Evolutionary conservation across 371 early-diverging fungal genomes (phyloP), one percentile per base, ranked within the genome.

Genomic region (Mucor indicus): DNA sequence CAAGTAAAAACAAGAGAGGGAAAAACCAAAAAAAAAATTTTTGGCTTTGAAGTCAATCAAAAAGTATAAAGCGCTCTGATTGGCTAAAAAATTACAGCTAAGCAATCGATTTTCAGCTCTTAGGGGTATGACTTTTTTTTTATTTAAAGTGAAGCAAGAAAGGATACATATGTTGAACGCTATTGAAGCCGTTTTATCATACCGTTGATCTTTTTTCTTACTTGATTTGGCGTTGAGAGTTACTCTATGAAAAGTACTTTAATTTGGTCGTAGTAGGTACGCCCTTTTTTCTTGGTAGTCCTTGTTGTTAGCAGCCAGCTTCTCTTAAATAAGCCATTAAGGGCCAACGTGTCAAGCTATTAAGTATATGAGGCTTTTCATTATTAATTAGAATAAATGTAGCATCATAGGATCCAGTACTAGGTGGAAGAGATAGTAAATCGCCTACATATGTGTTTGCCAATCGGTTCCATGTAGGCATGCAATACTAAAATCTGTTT

Each of bases 261-360:
- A 5, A 54, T 37, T 4, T 51, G 22, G 25, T 48, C 57, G 35
- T 52, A 36, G 12, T 36, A 11, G 33, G 36, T 12, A 2, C 3
- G 7, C 0, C 35, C 19, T 27, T 53, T 33, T 1, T 32, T n/a
- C n/a, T n/a, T n/a, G 66, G 38, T 17, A 70, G 25, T 33, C 54
- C 52, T 4, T 62, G 55, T 12, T n/a, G n/a, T n/a, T n/a, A n/a
- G n/a, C n/a, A n/a, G 19, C 10, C 42, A 55, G 31, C 39, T 43
- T 19, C 24, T 15, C 4, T 35, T 35, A 1, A 69, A 51, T 53
- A 78, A 2, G 76, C 72, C 24, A 78, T 42, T 9, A 78, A 29
- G 0, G 73, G 73, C 74, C 74, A 78, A 57, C 76, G 79, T 12
- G 69, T 62, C 10, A 76, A 76, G 46, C 69, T 71, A 24, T 67